Conservation (phyloP, 345 rosid species). For the Ceriops zippeliana region DNA sequence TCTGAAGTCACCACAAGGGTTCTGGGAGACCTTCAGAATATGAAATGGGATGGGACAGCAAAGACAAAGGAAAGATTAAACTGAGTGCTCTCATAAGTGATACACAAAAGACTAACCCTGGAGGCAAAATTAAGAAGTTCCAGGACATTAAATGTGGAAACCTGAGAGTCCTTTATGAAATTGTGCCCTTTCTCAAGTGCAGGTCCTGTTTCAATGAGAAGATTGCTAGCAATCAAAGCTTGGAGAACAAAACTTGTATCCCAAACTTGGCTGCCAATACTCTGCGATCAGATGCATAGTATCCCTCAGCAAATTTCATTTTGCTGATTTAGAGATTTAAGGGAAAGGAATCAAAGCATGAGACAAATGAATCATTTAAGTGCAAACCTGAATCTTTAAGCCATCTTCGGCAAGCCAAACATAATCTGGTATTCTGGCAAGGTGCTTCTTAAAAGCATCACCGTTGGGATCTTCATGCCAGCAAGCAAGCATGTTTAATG, state of each 20-base stretch:
- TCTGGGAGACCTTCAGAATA: constrained; percentile 4
- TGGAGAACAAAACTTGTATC: constrained; percentile 19
- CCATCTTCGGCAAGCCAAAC: constrained; percentile 21
- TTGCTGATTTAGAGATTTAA: background rate
- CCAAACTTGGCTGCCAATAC: constrained; percentile 24
- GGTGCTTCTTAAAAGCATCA: constrained; percentile 21
- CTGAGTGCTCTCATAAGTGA: background rate
- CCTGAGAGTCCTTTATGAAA: constrained; percentile 23
- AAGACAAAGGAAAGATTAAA: no score
- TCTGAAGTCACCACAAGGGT: constrained; percentile 17
- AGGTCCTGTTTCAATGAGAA: constrained; percentile 5
- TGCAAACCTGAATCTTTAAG: constrained; percentile 8
- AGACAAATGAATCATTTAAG: background rate
- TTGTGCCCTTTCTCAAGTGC: constrained; percentile 16
- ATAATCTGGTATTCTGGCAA: constrained; percentile 15
- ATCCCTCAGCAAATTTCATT: no score
- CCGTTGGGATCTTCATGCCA: constrained; percentile 37
- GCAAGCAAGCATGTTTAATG: constrained; percentile 27
- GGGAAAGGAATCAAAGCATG: background rate
- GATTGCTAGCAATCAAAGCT: constrained; percentile 15
- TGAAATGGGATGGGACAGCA: background rate
- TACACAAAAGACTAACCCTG: background rate
- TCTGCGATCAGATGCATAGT: background rate
- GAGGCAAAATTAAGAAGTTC: background rate
- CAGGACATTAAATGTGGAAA: background rate